A percentile compares a stretch with the other conserved stretches of the same genome.
Evolutionary conservation across 176 grass and related monocot genomes (phyloP).

Genomic region (Metroxylon sagu): DNA sequence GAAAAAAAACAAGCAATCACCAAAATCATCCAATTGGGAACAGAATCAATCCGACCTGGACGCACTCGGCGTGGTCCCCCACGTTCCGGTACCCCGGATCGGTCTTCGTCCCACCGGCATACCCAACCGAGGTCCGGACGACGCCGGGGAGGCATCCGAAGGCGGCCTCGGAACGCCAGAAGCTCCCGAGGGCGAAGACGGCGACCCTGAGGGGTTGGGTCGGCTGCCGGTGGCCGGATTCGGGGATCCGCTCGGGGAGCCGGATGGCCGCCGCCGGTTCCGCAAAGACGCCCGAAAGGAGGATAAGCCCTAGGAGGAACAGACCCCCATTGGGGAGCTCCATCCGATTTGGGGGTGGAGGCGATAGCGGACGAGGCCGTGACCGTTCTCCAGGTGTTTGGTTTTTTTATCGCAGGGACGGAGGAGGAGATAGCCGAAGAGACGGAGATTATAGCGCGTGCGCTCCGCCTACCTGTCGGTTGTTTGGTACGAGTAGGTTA

Average conservation of each 20-base stretch:
- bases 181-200: constrained; percentile 84
- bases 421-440: too few species aligned
- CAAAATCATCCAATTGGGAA: background rate
- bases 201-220: constrained; percentile 25
- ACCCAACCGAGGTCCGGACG: constrained; percentile 77
- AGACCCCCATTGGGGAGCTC: background rate
- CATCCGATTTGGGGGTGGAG: constrained; percentile 1
- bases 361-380: too few species aligned
- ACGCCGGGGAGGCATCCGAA: constrained; percentile 78
- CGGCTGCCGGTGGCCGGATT: constrained; percentile 1
- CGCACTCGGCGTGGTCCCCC: constrained; percentile 85
- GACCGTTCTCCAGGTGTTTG: too few species aligned
- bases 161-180: constrained; percentile 73
- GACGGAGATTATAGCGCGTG: too few species aligned
- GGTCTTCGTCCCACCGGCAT: constrained; percentile 62
- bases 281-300: constrained; percentile 9
- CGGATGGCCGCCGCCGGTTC: constrained; percentile 11
- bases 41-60: constrained; percentile 32
- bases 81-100: constrained; percentile 76
- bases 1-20: too few species aligned
- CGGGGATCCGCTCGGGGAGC: constrained; percentile 4
- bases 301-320: constrained; percentile 16
- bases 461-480: too few species aligned
- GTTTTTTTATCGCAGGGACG: too few species aligned
- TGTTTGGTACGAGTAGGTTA: too few species aligned